Evolutionary conservation across 768 basidiomycete genomes (phyloP), one percentile per base, ranked within the genome.

Genomic region (Tubosaeta sp.): DNA sequence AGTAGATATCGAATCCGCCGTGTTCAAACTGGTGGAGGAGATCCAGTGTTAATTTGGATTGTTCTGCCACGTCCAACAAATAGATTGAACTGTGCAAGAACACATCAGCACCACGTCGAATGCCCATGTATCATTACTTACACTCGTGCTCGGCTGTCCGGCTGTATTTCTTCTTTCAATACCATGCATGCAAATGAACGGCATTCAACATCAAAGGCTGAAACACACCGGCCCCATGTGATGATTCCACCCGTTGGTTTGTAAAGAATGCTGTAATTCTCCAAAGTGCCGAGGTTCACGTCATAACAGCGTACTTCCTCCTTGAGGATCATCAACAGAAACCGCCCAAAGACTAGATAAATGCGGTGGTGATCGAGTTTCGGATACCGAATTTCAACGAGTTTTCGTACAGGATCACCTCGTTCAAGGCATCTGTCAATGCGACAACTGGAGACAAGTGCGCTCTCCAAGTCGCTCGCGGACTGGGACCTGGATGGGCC

Each of bases 21-120:
- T 38, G 12, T 38, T 55, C 42, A 14, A 53, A 51, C 12, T 64
- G 51, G 37, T 55, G 19, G 43, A 58, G 62, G 22, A 22, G 22
- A 6, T 58, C 51, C 34, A 63, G 35, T 5, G 50, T 33, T 3
- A 53, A 22, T 9, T 50, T 46, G 11, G 45, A 46, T 29, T 29
- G 29, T 29, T 29, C 22, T 22, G 3, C 22, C 22, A 22, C 3
- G 22, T 22, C 22, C n/a, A 64, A 29, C n/a, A 12, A 17, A 57
- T 39, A 41, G 38, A 48, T 31, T 32, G 48, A 48, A 27, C 48
- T 48, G 16, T 37, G 35, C 8, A 7, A 35, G n/a, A 19, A 41
- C 14, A 48, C 3, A 17, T 48, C 17, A 48, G n/a, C 12, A 34
- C 7, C 2, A 6, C 11, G 12, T 22, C 22, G 22, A 48, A 19